phyloP scores from a whole-genome alignment of 2,329 filamentous ascomycete genomes.

The Triangularia setosa region DNA sequence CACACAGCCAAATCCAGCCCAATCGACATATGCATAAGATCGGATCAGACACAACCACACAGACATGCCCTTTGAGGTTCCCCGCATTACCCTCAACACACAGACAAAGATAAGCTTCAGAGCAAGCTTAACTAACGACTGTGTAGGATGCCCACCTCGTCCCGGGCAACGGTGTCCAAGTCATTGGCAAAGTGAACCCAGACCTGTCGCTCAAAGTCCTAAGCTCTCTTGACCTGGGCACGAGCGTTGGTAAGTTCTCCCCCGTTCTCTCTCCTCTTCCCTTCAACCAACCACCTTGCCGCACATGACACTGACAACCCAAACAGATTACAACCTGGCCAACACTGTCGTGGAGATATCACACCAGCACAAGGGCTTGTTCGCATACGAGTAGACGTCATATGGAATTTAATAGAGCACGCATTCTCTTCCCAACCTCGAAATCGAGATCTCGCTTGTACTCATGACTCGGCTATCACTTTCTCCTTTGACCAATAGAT shows the following conservation, averaged over 20 bases:
- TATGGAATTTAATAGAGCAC: slow-evolving; percentile 3
- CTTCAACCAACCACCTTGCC: background rate
- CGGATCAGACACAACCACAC: slow-evolving; percentile 1
- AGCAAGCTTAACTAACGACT: background rate
- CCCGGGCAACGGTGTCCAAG: slow-evolving; percentile 66
- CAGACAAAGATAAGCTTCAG: background rate
- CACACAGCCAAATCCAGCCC: background rate
- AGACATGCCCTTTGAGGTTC: background rate
- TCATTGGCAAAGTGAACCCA: slow-evolving; percentile 75
- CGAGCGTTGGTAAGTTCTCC: slow-evolving; percentile 50
- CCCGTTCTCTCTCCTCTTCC: background rate
- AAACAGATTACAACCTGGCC: slow-evolving; percentile 69
- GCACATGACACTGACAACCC: background rate
- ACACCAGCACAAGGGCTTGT: slow-evolving; percentile 76
- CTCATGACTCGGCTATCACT: background rate
- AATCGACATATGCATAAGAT: slow-evolving; percentile 4
- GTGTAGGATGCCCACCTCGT: slow-evolving; percentile 67
- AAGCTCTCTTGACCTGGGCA: slow-evolving; percentile 65
- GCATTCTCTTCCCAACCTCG: background rate
- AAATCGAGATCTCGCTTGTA: background rate
- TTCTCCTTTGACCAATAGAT: background rate
- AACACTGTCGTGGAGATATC: slow-evolving; percentile 81
- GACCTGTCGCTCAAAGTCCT: slow-evolving; percentile 70
- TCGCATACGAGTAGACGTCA: slow-evolving; percentile 55
- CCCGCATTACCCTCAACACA: background rate